phyloP scores from a whole-genome alignment of 805 yeast genomes.

The Saccharomycodes ludwigii region DNA sequence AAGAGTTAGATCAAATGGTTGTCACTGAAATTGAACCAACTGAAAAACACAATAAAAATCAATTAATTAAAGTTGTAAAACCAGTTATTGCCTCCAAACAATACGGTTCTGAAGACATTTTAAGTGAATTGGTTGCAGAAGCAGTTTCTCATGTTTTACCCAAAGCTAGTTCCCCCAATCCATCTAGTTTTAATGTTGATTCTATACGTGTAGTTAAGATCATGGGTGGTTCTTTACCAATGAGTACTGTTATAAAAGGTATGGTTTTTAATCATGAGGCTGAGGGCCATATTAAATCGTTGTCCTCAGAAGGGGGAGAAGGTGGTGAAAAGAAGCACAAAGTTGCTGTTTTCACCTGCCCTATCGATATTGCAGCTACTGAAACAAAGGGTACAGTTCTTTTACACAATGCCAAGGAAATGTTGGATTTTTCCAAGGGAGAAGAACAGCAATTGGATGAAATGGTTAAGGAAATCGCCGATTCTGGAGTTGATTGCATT shows the following conservation, averaged over 20 bases:
- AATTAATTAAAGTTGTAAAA: slow-evolving; percentile 59
- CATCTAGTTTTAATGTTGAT: slow-evolving; percentile 66
- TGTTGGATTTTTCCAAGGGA: slow-evolving; percentile 91
- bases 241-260: slow-evolving; percentile 79
- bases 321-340: slow-evolving; percentile 45
- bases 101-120: slow-evolving; percentile 72
- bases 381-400: slow-evolving; percentile 97
- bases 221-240: slow-evolving; percentile 75
- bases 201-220: slow-evolving; percentile 91
- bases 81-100: slow-evolving; percentile 92
- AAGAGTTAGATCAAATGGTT: slow-evolving; percentile 53
- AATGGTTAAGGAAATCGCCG: slow-evolving; percentile 68
- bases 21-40: slow-evolving; percentile 41
- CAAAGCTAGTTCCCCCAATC: slow-evolving; percentile 14
- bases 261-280: slow-evolving; percentile 98
- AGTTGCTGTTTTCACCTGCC: slow-evolving; percentile 88
- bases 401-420: slow-evolving; percentile 90
- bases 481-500: slow-evolving; percentile 77
- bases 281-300: slow-evolving; percentile 74
- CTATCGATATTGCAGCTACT: slow-evolving; percentile 90
- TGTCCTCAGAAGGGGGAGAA: no score
- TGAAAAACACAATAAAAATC: slow-evolving; percentile 38
- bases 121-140: slow-evolving; percentile 69
- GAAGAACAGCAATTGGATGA: slow-evolving; percentile 90
- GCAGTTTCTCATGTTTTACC: slow-evolving; percentile 76